Evolutionary conservation across 352 stramenopile genomes (phyloP).

Genomic region (Globisporangium solare): DNA sequence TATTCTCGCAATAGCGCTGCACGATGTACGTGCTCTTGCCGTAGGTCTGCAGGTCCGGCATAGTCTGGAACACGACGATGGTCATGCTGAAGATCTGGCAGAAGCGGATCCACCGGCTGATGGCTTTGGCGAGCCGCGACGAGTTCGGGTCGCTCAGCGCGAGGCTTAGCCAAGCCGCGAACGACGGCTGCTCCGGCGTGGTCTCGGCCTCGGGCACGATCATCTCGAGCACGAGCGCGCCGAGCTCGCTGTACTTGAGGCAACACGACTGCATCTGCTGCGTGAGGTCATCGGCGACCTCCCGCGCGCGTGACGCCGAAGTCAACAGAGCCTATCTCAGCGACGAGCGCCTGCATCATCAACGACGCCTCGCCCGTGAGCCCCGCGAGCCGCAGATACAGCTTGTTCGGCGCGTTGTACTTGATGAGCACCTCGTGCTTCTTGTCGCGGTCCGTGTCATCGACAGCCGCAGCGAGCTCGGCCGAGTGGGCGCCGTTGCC

Average conservation of each 20-base stretch:
- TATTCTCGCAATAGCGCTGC: slow-evolving; percentile 41
- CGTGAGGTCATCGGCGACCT: slow-evolving; percentile 53
- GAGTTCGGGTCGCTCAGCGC: slow-evolving; percentile 42
- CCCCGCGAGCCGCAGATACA: slow-evolving; percentile 55
- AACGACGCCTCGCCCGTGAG: slow-evolving; percentile 62
- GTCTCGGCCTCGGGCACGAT: slow-evolving; percentile 41
- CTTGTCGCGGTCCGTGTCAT: slow-evolving; percentile 30
- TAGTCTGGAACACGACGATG: slow-evolving; percentile 74
- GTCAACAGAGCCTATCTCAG: slow-evolving; percentile 32
- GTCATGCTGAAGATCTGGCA: slow-evolving; percentile 73
- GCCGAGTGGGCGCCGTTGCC: slow-evolving; percentile 5
- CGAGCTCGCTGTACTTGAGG: slow-evolving; percentile 53
- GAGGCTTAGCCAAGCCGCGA: slow-evolving; percentile 28
- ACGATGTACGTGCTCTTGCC: slow-evolving; percentile 51
- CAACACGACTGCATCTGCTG: slow-evolving; percentile 41
- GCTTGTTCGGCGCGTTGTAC: slow-evolving; percentile 67
- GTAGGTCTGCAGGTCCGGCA: slow-evolving; percentile 74
- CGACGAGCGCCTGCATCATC: slow-evolving; percentile 51
- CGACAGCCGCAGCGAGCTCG: slow-evolving; percentile 15
- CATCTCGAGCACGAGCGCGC: slow-evolving; percentile 60
- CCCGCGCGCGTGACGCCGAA: slow-evolving; percentile 33
- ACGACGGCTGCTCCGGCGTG: slow-evolving; percentile 25
- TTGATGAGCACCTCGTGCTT: slow-evolving; percentile 79
- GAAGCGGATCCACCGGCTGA: slow-evolving; percentile 53
- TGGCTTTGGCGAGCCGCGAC: slow-evolving; percentile 30